These are phyloP conservation scores for Talaromyces ruber DNA, from an alignment of 495 filamentous ascomycete genomes.

Conservation along the genomic window DNA sequence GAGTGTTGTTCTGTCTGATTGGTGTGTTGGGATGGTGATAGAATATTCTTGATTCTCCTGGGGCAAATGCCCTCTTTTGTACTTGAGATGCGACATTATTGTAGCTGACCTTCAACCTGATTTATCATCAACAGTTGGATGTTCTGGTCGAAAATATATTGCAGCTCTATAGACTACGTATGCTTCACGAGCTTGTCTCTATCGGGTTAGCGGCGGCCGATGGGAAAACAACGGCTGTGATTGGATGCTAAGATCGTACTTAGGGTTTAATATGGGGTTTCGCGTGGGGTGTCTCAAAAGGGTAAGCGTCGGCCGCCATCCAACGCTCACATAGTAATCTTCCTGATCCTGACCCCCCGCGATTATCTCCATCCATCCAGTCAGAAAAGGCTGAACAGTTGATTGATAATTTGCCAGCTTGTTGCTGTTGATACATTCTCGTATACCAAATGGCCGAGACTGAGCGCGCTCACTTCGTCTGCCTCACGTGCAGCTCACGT, in stretches of 20 bases:
- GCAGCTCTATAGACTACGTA: too few species aligned
- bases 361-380: not conserved
- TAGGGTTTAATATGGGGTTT: not conserved
- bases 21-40: not conserved
- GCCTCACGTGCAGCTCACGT: conserved; percentile 18
- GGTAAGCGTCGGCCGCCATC: not conserved
- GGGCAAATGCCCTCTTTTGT: not conserved
- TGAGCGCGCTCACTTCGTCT: not conserved
- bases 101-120: not conserved
- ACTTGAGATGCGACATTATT: not conserved
- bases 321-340: not conserved
- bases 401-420: not conserved
- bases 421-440: not conserved
- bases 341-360: not conserved
- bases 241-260: not conserved
- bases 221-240: not conserved
- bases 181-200: not conserved
- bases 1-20: not conserved
- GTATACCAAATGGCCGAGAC: not conserved
- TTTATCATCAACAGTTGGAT: not conserved
- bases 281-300: not conserved
- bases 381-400: not conserved
- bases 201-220: conserved; percentile 4
- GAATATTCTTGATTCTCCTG: not conserved
- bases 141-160: not conserved